Evolutionary conservation across 352 stramenopile species (phyloP).

Genomic region (Phytophthora tubulina): DNA sequence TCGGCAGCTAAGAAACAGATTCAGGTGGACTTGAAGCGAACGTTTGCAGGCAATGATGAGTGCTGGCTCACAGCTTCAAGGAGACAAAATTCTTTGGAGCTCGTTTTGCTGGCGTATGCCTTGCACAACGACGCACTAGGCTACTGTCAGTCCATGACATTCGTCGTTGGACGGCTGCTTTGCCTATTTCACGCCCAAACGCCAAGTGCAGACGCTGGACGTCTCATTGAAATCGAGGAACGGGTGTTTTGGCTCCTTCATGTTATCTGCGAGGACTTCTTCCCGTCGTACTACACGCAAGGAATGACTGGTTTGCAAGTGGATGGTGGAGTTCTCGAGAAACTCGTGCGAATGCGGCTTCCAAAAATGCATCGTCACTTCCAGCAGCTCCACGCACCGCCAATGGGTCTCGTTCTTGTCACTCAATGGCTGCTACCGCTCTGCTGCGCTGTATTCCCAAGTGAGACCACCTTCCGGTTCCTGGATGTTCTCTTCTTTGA

Average conservation of each 20-base stretch:
- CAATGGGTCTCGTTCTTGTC: slow-evolving; percentile 68
- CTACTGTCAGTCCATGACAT: slow-evolving; percentile 94
- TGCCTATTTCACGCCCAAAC: slow-evolving; percentile 54
- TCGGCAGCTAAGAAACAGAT: slow-evolving; percentile 60
- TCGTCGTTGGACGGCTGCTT: slow-evolving; percentile 81
- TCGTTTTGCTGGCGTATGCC: slow-evolving; percentile 84
- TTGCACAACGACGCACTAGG: slow-evolving; percentile 80
- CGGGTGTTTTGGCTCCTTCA: slow-evolving; percentile 70
- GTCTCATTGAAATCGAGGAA: slow-evolving; percentile 44
- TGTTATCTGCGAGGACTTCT: slow-evolving; percentile 66
- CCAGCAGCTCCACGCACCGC: slow-evolving; percentile 57
- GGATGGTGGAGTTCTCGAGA: slow-evolving; percentile 66
- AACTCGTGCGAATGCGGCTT: slow-evolving; percentile 52
- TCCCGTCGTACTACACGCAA: slow-evolving; percentile 69
- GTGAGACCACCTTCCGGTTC: slow-evolving; percentile 68
- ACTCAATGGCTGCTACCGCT: slow-evolving; percentile 77
- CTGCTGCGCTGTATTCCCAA: slow-evolving; percentile 74
- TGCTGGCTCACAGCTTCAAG: slow-evolving; percentile 66
- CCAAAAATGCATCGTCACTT: slow-evolving; percentile 72
- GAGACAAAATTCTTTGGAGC: slow-evolving; percentile 60
- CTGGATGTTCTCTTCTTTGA: slow-evolving; percentile 73
- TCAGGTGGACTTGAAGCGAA: slow-evolving; percentile 72
- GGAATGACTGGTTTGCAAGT: slow-evolving; percentile 72
- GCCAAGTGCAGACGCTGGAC: neutral
- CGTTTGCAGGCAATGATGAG: slow-evolving; percentile 66